Evolutionary conservation across 352 stramenopile species (phyloP).

Genomic region (Globisporangium takayamanum): DNA sequence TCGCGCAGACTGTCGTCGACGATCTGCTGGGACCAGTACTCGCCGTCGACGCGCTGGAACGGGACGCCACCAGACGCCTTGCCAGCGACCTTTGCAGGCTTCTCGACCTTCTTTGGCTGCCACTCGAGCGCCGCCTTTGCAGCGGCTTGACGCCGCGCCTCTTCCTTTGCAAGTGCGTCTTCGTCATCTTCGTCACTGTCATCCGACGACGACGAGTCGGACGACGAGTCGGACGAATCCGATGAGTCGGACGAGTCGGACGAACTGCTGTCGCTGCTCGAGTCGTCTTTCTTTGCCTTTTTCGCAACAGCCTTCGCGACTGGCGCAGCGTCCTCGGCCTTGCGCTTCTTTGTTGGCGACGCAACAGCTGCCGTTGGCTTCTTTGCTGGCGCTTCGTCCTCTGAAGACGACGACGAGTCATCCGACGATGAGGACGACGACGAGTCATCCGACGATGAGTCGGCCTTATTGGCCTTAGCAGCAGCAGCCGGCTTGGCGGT

Average conservation of each 20-base stretch:
- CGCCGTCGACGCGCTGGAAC: conserved; percentile 97
- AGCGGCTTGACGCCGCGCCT: conserved; percentile 59
- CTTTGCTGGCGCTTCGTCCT: conserved; percentile 24
- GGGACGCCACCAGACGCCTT: conserved; percentile 90
- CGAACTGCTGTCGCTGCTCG: conserved; percentile 34
- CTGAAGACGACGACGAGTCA: conserved; percentile 17
- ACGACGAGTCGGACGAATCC: conserved; percentile 22
- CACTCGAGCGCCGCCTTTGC: conserved; percentile 87
- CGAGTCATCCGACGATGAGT: conserved; percentile 19
- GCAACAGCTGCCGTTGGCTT: conserved; percentile 19
- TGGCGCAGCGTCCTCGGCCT: conserved; percentile 25
- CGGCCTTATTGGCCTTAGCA: conserved; percentile 17
- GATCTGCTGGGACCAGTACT: conserved; percentile 92
- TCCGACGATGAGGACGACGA: conserved; percentile 24
- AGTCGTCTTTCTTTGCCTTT: conserved; percentile 29
- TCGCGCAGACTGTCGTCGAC: conserved; percentile 93
- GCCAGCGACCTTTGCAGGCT: conserved; percentile 33
- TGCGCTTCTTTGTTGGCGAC: conserved; percentile 42
- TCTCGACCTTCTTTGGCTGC: conserved; percentile 88
- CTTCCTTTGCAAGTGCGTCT: conserved; percentile 68
- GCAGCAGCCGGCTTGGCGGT: conserved; percentile 12
- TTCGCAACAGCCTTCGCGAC: conserved; percentile 15
- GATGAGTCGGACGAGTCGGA: conserved; percentile 50
- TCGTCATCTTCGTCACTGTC: conserved; percentile 43
- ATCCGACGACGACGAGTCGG: conserved; percentile 25